Percentiles rank a stretch among this genome's conserved stretches.
These are phyloP conservation scores for Dictyostelium capitatum DNA, from an alignment of 78 protist genomes.

Conservation along the genomic window DNA sequence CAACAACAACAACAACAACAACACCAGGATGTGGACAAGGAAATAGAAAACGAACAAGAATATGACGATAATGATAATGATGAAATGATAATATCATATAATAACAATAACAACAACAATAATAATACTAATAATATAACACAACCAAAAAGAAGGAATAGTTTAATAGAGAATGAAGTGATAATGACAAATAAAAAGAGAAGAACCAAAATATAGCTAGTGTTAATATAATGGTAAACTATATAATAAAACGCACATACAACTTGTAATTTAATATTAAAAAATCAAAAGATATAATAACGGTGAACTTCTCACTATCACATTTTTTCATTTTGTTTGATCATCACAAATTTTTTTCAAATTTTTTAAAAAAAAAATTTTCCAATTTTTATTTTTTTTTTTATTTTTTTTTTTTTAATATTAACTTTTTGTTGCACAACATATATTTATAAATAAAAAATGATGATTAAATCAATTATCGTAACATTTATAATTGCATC, in stretches of 20 bases:
- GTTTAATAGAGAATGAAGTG: no score
- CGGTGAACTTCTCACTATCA: no score
- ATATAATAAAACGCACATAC: no score
- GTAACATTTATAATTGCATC: slow-evolving; percentile 9
- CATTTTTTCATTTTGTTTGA: neutral
- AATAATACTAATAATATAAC: no score
- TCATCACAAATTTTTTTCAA: neutral
- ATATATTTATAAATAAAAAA: neutral
- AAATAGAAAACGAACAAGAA: neutral
- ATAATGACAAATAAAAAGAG: no score
- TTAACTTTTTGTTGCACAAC: neutral
- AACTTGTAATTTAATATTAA: no score
- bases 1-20: neutral
- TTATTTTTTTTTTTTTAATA: neutral
- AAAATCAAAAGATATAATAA: no score
- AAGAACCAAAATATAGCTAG: no score
- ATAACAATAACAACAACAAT: neutral
- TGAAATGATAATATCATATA: neutral
- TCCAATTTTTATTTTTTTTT: neutral
- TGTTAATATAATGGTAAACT: no score
- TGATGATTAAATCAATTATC: slow-evolving; percentile 7
- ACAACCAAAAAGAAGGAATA: no score
- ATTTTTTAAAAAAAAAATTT: neutral
- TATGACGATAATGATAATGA: neutral
- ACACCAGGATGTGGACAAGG: neutral